Evolutionary conservation across 306 rosid genomes (phyloP).

Genomic region (Coriaria nepalensis): DNA sequence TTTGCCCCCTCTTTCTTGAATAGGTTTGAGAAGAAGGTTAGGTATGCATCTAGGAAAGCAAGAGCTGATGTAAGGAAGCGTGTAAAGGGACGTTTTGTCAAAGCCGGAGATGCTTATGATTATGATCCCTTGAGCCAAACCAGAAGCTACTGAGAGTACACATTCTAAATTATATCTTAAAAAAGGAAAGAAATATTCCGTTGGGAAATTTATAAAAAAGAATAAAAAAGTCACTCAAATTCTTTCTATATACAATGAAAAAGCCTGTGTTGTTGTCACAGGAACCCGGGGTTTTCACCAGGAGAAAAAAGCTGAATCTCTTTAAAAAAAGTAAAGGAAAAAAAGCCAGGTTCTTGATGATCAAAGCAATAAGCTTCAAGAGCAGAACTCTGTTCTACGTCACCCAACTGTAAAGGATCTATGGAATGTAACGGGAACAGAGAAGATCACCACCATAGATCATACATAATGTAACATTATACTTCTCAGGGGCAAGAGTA

Average conservation of each 20-base stretch:
- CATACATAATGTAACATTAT: too few relatives aligned
- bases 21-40: constrained; percentile 80
- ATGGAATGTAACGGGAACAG: constrained; percentile 7
- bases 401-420: constrained; percentile 14
- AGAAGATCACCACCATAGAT: too few relatives aligned
- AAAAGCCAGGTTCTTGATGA: constrained; percentile 22
- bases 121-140: constrained; percentile 77
- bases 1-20: constrained; percentile 4
- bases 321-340: constrained; percentile 18
- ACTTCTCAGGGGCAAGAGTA: too few relatives aligned
- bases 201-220: too few relatives aligned
- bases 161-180: constrained; percentile 12
- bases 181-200: neutral
- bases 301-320: neutral
- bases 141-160: constrained; percentile 81
- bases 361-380: constrained; percentile 15
- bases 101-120: constrained; percentile 83
- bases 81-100: constrained; percentile 91
- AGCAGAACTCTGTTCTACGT: constrained; percentile 22
- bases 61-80: constrained; percentile 86
- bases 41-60: constrained; percentile 91
- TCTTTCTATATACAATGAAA: constrained; percentile 30
- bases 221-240: neutral
- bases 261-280: constrained; percentile 44
- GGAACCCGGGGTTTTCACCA: constrained; percentile 34